Base-by-base conservation (phyloP, 75 land plant genomes). In the Picea sitchensis region DNA sequence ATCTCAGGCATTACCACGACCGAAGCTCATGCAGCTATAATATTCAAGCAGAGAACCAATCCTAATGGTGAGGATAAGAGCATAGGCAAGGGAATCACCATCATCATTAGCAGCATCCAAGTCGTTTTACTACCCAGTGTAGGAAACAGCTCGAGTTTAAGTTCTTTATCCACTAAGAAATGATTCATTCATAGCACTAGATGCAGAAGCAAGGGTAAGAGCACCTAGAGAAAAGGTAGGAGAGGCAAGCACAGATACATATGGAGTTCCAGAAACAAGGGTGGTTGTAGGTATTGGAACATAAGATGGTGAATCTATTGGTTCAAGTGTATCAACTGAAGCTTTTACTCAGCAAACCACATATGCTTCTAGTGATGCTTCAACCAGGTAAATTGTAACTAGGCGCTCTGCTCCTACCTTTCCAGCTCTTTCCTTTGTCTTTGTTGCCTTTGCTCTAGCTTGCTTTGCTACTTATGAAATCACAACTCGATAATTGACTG, bases 331-430 rank as follows among this genome's bases (percentile, higher is more conserved):
- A 64, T 64, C 67, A 64, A 64, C 34, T 64, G 14, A 31, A 64
- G 67, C 34, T 64, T 6, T 64, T 64, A 64, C 67, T 64, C 34
- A 64, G 14, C 67, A 64, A 64, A 64, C 67, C 14, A 36, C 67
- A 0, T 47, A 7, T 47, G 34, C 67, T 64, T 64, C 67, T 64
- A 64, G 67, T 64, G 36, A 64, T 64, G 36, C 67, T 64, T 64
- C 67, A 64, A 64, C 67, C 67, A 30, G 32, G 67, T 64, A 64
- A 26, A 64, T 11, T 64, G 67, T 30, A 64, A 64, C 65, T 63
- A 63, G 32, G 65, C 30, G 30, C 65, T 63, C 65, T 63, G n/a
- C 65, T 63, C 65, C 65, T 63, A 63, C 65, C 65, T 36, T 36
- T 36, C 0, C 2, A 2, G 0, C 0, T 36, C 2, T 36, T 2